Evolutionary conservation across 73 alveolate genomes (phyloP).

Genomic region (Tetrahymena malaccensis): DNA sequence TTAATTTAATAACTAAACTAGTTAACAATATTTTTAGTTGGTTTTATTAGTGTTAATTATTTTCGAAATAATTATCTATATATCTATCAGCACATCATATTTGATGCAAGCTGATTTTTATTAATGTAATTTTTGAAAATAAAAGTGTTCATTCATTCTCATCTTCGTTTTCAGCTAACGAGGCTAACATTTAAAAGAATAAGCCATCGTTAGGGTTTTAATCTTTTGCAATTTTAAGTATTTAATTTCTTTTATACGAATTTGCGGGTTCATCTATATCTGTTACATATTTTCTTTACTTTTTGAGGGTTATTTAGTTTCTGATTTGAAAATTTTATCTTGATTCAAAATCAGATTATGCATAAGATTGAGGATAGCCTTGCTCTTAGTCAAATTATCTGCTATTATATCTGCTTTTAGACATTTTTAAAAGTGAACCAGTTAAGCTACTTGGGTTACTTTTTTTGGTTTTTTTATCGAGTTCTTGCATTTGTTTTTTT

Average conservation of each 20-base stretch:
- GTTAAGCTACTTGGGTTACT: background rate
- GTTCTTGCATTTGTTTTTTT: background rate
- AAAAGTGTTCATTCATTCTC: background rate
- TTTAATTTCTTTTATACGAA: background rate
- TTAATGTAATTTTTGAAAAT: no score
- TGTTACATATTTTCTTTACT: background rate
- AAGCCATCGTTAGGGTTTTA: background rate
- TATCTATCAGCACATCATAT: background rate
- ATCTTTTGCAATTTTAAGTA: background rate
- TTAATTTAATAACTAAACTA: background rate
- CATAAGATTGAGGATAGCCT: background rate
- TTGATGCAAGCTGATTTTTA: background rate
- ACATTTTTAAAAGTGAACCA: background rate
- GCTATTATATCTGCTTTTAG: background rate
- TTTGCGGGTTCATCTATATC: background rate
- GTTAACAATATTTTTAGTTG: background rate
- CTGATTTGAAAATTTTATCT: background rate
- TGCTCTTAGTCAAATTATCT: background rate
- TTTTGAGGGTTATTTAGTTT: background rate
- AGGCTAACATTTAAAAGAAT: background rate
- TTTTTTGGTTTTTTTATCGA: background rate
- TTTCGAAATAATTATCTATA: background rate
- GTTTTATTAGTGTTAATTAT: background rate
- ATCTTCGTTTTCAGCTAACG: background rate
- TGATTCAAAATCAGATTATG: background rate